Evolutionary conservation across 129 eudicot species (phyloP).

Genomic region (Arctium minus): DNA sequence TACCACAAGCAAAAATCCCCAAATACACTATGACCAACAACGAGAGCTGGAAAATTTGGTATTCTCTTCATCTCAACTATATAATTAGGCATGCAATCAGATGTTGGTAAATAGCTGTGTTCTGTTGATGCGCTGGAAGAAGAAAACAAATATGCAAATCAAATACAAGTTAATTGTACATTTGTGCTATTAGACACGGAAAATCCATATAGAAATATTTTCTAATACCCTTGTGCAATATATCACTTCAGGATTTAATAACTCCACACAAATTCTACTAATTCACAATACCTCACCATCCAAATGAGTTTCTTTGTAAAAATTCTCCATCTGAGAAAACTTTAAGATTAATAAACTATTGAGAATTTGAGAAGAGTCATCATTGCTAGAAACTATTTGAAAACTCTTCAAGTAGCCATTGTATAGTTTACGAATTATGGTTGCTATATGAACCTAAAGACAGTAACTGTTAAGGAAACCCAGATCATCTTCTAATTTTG

Average conservation of each 20-base stretch:
- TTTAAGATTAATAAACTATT: background rate
- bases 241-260: too few species aligned
- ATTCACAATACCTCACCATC: background rate
- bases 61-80: slow-evolving; percentile 67
- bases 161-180: background rate
- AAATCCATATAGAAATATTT: background rate
- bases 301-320: background rate
- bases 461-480: background rate
- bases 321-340: background rate
- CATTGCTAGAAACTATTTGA: background rate
- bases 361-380: background rate
- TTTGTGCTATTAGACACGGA: background rate
- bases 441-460: too few species aligned
- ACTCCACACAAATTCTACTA: background rate
- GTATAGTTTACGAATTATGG: background rate
- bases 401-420: background rate
- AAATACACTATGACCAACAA: slow-evolving; percentile 74
- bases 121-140: slow-evolving; percentile 57
- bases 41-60: slow-evolving; percentile 49
- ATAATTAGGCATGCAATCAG: slow-evolving; percentile 49
- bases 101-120: slow-evolving; percentile 49
- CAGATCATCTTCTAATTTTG: background rate
- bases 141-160: slow-evolving; percentile 9
- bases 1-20: slow-evolving; percentile 87
- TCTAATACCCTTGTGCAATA: background rate